Conservation (phyloP, 2,329 filamentous ascomycete genomes). For the Claviceps fusiformis region DNA sequence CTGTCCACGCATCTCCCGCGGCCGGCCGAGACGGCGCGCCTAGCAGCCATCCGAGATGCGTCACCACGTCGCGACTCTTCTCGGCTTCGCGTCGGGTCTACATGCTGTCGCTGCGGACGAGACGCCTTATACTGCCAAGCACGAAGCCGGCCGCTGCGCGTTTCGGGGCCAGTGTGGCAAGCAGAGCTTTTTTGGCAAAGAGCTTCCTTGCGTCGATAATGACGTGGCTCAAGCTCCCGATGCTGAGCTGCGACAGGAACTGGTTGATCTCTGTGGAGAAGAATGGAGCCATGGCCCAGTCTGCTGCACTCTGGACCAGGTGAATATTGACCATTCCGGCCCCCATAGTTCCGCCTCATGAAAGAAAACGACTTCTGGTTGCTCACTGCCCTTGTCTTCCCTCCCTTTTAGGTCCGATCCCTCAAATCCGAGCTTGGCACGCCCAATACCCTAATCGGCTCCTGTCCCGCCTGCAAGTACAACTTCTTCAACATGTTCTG, state of each 20-base stretch:
- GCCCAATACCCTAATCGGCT: conserved; percentile 77
- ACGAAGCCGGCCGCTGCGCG: conserved; percentile 79
- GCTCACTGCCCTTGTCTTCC: neutral
- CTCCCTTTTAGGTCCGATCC: conserved; percentile 47
- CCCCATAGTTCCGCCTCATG: conserved; percentile 4
- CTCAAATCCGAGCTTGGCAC: conserved; percentile 76
- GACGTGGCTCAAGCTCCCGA: conserved; percentile 63
- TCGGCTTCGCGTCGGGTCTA: conserved; percentile 19
- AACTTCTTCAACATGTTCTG: conserved; percentile 99
- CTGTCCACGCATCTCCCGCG: neutral
- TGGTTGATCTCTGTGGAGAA: conserved; percentile 73
- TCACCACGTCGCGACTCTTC: conserved; percentile 16
- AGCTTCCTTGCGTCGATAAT: conserved; percentile 89
- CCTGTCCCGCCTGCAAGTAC: conserved; percentile 90
- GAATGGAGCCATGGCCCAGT: conserved; percentile 76
- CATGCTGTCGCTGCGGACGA: conserved; percentile 12
- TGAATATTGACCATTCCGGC: conserved; percentile 15
- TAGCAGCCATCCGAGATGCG: conserved; percentile 15
- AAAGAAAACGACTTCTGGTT: neutral
- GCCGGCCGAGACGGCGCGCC: conserved; percentile 5
- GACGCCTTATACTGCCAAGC: conserved; percentile 40
- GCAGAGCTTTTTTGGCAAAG: conserved; percentile 75
- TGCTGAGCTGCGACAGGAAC: conserved; percentile 55
- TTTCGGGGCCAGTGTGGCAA: conserved; percentile 87
- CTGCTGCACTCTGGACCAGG: conserved; percentile 75